Base-by-base conservation (phyloP, 352 stramenopile genomes). In the Phytophthora citrophthora region DNA sequence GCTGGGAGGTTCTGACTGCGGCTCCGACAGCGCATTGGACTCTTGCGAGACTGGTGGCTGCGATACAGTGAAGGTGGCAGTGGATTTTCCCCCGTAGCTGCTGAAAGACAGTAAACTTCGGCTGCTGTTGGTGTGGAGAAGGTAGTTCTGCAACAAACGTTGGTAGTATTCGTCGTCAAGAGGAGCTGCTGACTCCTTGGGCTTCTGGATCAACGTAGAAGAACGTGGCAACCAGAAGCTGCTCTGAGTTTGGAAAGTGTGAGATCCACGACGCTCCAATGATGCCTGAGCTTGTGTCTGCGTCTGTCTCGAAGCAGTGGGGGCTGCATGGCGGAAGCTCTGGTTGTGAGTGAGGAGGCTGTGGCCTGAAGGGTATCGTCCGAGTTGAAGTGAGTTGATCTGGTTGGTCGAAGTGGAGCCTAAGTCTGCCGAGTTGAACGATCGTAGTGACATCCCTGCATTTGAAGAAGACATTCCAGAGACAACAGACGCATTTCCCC, bases 131-230 rank as follows among this genome's bases (percentile, higher is more conserved):
- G 78, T 79, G 63, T 82, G 80, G 41, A 77, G 74, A 43, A 92
- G 49, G 48, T 89, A 86, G 20, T 76, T 81, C 40, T 88, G 75
- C 41, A 92, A 64, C 45, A 82, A 38, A 18, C 74, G 73, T 43
- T 90, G 76, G 61, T 92, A 92, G 56, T 92, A 90, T 29, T 88
- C 83, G n/a, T 90, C 83, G 15, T 87, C 77, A 5, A 73, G 73
- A n/a, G 43, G 47, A 24, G 51, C 49, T 8, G 44, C 29, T 27
- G 55, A 18, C 15, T 72, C 70, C 10, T 54, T 63, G 26, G 61
- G 20, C 45, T 68, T 70, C 48, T 66, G 65, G 32, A 62, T 50
- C 32, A 77, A 29, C 3, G 43, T 44, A 20, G 68, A 77, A 16
- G 73, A 64, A 12, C 55, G 51, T 8, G 58, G 67, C 9, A 74